A percentile compares a stretch with the other conserved stretches of the same genome.
Conservation (phyloP, 2,329 filamentous ascomycete genomes). For the Calycina herbarum region DNA sequence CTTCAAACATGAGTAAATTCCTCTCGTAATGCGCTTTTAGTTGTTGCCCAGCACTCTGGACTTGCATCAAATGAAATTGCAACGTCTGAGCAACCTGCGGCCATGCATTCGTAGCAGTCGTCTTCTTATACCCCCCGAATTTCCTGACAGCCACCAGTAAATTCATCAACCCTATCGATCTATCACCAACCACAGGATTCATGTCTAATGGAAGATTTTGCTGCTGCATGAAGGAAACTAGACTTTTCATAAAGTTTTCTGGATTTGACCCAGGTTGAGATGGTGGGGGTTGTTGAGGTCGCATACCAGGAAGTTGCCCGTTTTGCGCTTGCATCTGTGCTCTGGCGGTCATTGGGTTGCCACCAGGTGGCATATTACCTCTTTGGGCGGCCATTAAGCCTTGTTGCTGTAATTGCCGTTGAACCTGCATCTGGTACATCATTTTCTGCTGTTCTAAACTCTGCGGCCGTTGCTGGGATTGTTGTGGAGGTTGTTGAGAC, state of each 20-base stretch:
- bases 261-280: slow-evolving; percentile 49
- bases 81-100: slow-evolving; percentile 65
- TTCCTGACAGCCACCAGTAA: slow-evolving; percentile 79
- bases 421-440: slow-evolving; percentile 79
- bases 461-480: slow-evolving; percentile 44
- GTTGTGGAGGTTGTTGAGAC: slow-evolving; percentile 28
- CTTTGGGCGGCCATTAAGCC: slow-evolving; percentile 36
- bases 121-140: slow-evolving; percentile 72
- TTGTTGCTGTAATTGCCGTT: slow-evolving; percentile 70
- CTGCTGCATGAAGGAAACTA: slow-evolving; percentile 75
- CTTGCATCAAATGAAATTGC: slow-evolving; percentile 61
- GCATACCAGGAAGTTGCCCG: slow-evolving; percentile 57
- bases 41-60: slow-evolving; percentile 67
- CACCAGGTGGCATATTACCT: slow-evolving; percentile 46
- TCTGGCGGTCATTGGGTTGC: slow-evolving; percentile 31
- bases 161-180: slow-evolving; percentile 71
- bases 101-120: slow-evolving; percentile 73
- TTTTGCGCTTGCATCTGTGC: slow-evolving; percentile 51
- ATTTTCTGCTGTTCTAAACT: slow-evolving; percentile 71
- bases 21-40: slow-evolving; percentile 73
- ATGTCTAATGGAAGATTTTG: slow-evolving; percentile 73
- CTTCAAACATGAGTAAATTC: slow-evolving; percentile 77
- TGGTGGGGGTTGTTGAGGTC: slow-evolving; percentile 51
- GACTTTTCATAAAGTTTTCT: slow-evolving; percentile 72
- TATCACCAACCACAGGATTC: slow-evolving; percentile 71